A percentile compares a stretch with the other conserved stretches of the same genome.
Conservation (phyloP, 2,329 filamentous ascomycete genomes). For the Paraconiothyrium brasiliense region DNA sequence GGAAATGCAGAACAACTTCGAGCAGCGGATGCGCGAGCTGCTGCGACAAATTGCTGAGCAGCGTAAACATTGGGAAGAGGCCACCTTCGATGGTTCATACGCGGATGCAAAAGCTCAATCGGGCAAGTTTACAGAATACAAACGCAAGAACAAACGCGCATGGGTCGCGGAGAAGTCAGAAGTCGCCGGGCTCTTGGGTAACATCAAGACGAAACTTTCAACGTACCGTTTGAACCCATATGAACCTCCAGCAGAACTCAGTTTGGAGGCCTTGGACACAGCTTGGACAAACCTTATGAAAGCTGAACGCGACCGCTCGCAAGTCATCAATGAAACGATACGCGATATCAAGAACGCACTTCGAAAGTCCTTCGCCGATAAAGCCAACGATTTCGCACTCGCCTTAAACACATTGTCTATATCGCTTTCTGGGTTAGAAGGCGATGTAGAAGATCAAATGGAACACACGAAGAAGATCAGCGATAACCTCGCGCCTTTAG, state of each 20-base stretch:
- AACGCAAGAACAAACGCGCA: slow-evolving; percentile 85
- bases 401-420: slow-evolving; percentile 94
- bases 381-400: slow-evolving; percentile 96
- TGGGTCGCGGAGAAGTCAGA: slow-evolving; percentile 99
- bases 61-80: slow-evolving; percentile 77
- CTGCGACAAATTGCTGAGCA: slow-evolving; percentile 79
- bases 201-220: slow-evolving; percentile 98
- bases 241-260: slow-evolving; percentile 84
- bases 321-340: slow-evolving; percentile 97
- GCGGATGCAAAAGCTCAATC: slow-evolving; percentile 89
- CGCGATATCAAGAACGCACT: slow-evolving; percentile 98
- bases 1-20: slow-evolving; percentile 99
- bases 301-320: slow-evolving; percentile 86
- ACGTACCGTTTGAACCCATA: slow-evolving; percentile 94
- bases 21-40: slow-evolving; percentile 86
- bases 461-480: slow-evolving; percentile 86
- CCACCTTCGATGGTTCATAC: slow-evolving; percentile 91
- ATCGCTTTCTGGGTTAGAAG: slow-evolving; percentile 95
- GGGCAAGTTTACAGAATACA: slow-evolving; percentile 84
- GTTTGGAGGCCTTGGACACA: slow-evolving; percentile 80
- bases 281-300: slow-evolving; percentile 84
- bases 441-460: slow-evolving; percentile 94
- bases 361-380: slow-evolving; percentile 92
- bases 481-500: slow-evolving; percentile 86
- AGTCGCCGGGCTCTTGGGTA: slow-evolving; percentile 88